Conservation (phyloP, 1,139 yeast species). For the Protomyces gravidus region DNA sequence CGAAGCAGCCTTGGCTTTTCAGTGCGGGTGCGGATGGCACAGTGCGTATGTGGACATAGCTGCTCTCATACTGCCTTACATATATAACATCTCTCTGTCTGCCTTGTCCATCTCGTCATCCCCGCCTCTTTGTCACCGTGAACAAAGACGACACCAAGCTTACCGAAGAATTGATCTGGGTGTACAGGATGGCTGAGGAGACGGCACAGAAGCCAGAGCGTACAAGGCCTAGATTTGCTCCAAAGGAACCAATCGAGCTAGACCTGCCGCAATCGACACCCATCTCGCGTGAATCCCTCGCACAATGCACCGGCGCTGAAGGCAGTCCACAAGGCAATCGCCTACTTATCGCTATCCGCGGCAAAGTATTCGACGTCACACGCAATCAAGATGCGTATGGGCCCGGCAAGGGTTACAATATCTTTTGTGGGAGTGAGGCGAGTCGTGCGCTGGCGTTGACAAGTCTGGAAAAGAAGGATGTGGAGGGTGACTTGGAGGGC, state of each 20-base stretch:
- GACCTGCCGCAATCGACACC: conserved; percentile 20
- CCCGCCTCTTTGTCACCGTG: background rate
- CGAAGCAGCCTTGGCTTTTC: conserved; percentile 96
- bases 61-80: too few species aligned
- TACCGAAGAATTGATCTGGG: background rate
- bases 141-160: background rate
- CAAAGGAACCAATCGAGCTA: conserved; percentile 18
- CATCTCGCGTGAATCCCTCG: conserved; percentile 12
- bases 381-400: conserved; percentile 64
- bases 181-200: background rate
- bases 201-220: background rate
- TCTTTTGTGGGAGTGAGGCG: conserved; percentile 71
- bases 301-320: conserved; percentile 24
- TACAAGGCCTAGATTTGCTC: conserved; percentile 20
- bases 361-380: conserved; percentile 72
- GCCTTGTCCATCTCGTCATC: background rate
- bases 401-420: conserved; percentile 67
- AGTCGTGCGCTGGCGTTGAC: conserved; percentile 64
- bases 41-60: conserved; percentile 83
- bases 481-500: conserved; percentile 62
- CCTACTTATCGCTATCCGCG: conserved; percentile 69
- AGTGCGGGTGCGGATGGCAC: conserved; percentile 98
- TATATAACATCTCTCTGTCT: too few species aligned
- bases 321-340: conserved; percentile 41
- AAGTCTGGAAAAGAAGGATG: conserved; percentile 52